Percentiles rank a stretch among this genome's conserved stretches.
Evolutionary conservation across 306 rosid species (phyloP).

Genomic region (Begonia loranthoides): DNA sequence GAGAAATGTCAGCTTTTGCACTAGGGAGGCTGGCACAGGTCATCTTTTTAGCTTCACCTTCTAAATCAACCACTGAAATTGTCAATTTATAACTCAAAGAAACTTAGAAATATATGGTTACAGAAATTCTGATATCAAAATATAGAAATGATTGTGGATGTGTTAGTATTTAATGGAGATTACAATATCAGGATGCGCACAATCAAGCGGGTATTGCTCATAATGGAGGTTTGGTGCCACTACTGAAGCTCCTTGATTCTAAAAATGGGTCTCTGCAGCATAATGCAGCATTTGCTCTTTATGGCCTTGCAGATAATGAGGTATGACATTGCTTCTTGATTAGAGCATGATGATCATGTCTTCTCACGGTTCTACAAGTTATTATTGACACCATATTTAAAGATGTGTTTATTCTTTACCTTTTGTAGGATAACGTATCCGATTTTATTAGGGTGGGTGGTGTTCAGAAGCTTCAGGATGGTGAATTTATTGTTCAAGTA

Average conservation of each 20-base stretch:
- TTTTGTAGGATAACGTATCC: conserved; percentile 76
- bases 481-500: conserved; percentile 98
- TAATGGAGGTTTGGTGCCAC: conserved; percentile 80
- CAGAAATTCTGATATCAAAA: no score
- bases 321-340: conserved; percentile 16
- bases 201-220: conserved; percentile 98
- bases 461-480: conserved; percentile 89
- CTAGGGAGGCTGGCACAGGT: conserved; percentile 99
- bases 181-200: conserved; percentile 59
- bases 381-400: conserved; percentile 15
- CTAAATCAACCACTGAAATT: background rate
- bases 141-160: no score
- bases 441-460: conserved; percentile 98
- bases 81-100: background rate
- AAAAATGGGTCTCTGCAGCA: conserved; percentile 97
- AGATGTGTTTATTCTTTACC: conserved; percentile 21
- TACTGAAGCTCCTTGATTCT: conserved; percentile 94
- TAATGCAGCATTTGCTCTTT: conserved; percentile 97
- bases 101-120: no score
- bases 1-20: conserved; percentile 98
- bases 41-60: conserved; percentile 2
- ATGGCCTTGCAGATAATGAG: conserved; percentile 98
- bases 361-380: no score
- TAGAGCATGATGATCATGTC: no score
- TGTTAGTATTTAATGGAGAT: background rate